Percentiles rank a stretch among this genome's conserved stretches.
These are phyloP conservation scores for Penicillium sp. DNA, from an alignment of 2,329 filamentous ascomycete species.

Conservation along the genomic window DNA sequence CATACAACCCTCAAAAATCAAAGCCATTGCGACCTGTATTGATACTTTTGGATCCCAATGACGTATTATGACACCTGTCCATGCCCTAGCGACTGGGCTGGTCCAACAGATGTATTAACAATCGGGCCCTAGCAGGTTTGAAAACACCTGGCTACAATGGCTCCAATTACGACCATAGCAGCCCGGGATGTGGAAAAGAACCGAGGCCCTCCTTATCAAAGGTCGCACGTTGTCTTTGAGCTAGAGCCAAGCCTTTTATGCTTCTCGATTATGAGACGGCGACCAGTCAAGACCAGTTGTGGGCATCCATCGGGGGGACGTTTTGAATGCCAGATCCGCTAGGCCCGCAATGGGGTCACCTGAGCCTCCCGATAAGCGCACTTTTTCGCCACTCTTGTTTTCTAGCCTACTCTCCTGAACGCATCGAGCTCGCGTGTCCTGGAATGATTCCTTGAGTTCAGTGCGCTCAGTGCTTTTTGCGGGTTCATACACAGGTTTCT, in stretches of 20 bases:
- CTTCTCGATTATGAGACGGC: background rate
- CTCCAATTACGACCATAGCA: background rate
- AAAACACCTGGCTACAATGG: background rate
- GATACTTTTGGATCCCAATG: background rate
- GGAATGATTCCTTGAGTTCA: background rate
- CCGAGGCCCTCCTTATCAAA: conserved; percentile 11
- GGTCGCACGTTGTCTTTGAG: conserved; percentile 5
- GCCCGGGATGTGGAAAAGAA: background rate
- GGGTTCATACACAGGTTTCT: background rate
- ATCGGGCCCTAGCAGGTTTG: background rate
- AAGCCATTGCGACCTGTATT: conserved; percentile 20
- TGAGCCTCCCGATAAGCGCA: conserved; percentile 29
- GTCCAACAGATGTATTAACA: background rate
- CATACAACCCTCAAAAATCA: background rate
- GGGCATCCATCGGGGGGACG: background rate
- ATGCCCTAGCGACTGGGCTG: background rate
- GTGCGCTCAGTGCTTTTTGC: background rate
- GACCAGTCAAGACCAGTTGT: background rate
- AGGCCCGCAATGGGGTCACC: conserved; percentile 26
- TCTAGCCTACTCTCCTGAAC: conserved; percentile 3
- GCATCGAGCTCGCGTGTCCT: background rate
- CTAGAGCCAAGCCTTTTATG: conserved; percentile 1
- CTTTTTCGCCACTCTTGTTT: conserved; percentile 25
- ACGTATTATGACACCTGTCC: background rate
- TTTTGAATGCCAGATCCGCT: conserved; percentile 24